These are phyloP conservation scores for Pythium dissimile DNA, from an alignment of 352 stramenopile genomes.

Conservation along the genomic window DNA sequence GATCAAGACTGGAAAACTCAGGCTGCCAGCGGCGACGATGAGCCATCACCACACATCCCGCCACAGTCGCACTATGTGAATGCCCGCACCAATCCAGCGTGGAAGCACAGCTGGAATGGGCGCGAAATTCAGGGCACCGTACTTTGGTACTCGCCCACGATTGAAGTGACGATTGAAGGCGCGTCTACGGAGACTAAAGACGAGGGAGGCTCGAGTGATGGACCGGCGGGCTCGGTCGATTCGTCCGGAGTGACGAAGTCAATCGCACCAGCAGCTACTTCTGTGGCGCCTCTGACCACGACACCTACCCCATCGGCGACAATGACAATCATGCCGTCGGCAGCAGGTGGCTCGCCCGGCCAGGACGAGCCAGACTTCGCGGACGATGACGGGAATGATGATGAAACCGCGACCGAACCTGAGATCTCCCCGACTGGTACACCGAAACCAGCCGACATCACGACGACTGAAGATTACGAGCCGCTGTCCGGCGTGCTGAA, in stretches of 20 bases:
- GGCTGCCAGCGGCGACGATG: conserved; percentile 47
- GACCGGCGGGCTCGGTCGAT: neutral
- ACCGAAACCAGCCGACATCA: neutral
- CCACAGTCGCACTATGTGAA: conserved; percentile 85
- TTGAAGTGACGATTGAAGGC: conserved; percentile 15
- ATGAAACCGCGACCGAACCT: conserved; percentile 22
- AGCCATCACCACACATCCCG: conserved; percentile 52
- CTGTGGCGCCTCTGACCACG: neutral
- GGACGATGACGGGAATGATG: conserved; percentile 22
- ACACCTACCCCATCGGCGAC: neutral
- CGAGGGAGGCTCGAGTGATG: too few relatives aligned
- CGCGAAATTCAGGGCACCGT: conserved; percentile 51
- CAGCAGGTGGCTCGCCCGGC: neutral
- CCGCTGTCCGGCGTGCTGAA: conserved; percentile 9
- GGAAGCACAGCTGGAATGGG: conserved; percentile 64
- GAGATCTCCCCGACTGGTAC: conserved; percentile 8
- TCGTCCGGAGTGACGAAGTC: neutral
- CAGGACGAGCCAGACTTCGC: conserved; percentile 7
- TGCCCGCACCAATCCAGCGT: conserved; percentile 64
- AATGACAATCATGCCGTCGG: neutral
- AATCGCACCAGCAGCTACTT: neutral
- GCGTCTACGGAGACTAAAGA: neutral
- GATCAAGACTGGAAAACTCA: conserved; percentile 69
- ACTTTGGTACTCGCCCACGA: conserved; percentile 57
- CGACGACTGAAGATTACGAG: neutral